phyloP scores from a whole-genome alignment of 768 basidiomycete species.

The Lactifluus volemus region DNA sequence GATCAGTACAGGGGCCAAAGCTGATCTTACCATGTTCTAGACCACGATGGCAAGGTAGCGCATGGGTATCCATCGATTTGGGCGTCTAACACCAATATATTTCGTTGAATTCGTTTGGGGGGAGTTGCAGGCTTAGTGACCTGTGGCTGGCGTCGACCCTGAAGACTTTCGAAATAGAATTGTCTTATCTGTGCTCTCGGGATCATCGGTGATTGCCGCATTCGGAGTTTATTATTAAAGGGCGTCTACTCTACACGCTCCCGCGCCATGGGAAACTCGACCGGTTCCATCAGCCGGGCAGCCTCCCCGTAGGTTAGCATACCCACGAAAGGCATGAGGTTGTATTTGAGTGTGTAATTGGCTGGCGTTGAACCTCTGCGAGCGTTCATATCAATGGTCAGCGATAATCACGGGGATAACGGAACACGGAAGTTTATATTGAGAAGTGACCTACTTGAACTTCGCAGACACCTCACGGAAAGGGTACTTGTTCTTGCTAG shows the following conservation, averaged over 20 bases:
- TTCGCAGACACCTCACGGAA: slow-evolving; percentile 65
- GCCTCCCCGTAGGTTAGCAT: slow-evolving; percentile 72
- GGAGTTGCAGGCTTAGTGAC: not conserved
- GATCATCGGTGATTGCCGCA: not conserved
- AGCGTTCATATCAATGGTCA: slow-evolving; percentile 14
- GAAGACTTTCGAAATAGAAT: not conserved
- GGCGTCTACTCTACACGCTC: slow-evolving; percentile 16
- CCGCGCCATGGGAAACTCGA: slow-evolving; percentile 27
- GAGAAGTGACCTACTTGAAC: slow-evolving; percentile 56
- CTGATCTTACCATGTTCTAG: not conserved
- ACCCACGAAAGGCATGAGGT: slow-evolving; percentile 87
- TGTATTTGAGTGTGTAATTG: slow-evolving; percentile 73
- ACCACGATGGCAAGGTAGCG: too few species aligned
- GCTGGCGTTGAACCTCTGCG: slow-evolving; percentile 57
- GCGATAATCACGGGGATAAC: slow-evolving; percentile 6
- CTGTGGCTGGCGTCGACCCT: not conserved
- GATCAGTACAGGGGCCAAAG: not conserved
- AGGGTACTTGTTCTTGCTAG: slow-evolving; percentile 73
- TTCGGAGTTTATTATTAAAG: not conserved
- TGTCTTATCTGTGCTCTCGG: not conserved
- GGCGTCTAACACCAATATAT: not conserved
- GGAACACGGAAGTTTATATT: not conserved
- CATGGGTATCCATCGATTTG: not conserved
- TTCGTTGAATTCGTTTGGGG: not conserved
- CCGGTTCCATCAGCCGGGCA: slow-evolving; percentile 32